Percentiles rank a stretch among this genome's conserved stretches.
Evolutionary conservation across 2,329 filamentous ascomycete species (phyloP).

Genomic region (Hyphodiscus sp.): DNA sequence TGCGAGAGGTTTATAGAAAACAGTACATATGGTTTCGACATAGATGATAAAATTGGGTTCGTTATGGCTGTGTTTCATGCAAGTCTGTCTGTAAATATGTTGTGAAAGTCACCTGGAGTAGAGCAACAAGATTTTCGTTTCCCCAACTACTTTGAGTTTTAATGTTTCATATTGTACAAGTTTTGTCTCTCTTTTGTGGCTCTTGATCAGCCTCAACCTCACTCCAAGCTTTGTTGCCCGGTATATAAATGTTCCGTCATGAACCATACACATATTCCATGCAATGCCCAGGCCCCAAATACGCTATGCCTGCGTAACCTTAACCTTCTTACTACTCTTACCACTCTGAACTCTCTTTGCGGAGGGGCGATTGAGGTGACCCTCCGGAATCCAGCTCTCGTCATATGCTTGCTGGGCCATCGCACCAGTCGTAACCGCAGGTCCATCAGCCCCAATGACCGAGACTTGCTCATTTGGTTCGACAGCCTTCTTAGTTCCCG

Average conservation of each 20-base stretch:
- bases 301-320: slow-evolving; percentile 9
- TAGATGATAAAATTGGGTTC: neutral
- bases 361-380: slow-evolving; percentile 81
- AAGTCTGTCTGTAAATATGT: neutral
- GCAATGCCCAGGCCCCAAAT: neutral
- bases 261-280: neutral
- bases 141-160: neutral
- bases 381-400: slow-evolving; percentile 34
- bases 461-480: slow-evolving; percentile 47
- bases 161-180: neutral
- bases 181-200: neutral
- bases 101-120: neutral
- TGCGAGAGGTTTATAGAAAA: neutral
- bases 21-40: too few species aligned
- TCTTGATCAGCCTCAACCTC: neutral
- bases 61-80: neutral
- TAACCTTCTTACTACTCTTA: slow-evolving; percentile 22
- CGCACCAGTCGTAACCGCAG: slow-evolving; percentile 28
- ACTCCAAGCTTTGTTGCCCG: neutral
- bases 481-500: slow-evolving; percentile 62
- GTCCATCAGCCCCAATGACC: slow-evolving; percentile 52
- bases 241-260: neutral
- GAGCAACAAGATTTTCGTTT: neutral
- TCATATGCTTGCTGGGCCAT: slow-evolving; percentile 28
- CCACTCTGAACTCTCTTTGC: slow-evolving; percentile 60